Conservation (phyloP, 2,329 filamentous ascomycete genomes). For the Niveomyces coronatus region DNA sequence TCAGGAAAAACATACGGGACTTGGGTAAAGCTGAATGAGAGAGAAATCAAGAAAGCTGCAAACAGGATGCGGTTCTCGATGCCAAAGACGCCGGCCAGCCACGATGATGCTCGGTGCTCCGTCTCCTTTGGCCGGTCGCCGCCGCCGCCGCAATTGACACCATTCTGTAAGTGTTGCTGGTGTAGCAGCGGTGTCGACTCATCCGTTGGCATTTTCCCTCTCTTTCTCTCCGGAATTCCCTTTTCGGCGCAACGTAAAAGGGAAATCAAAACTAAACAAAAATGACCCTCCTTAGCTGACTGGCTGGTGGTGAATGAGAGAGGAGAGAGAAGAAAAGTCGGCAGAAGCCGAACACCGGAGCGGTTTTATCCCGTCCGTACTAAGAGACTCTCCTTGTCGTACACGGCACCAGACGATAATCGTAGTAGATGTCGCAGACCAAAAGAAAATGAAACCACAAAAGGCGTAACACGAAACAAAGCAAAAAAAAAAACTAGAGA, state of each 20-base stretch:
- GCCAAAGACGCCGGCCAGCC: slow-evolving; percentile 14
- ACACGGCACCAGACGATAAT: too few relatives aligned
- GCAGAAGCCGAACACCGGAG: too few relatives aligned
- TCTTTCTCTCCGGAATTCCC: neutral
- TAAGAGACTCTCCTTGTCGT: too few relatives aligned
- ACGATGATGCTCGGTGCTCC: slow-evolving; percentile 7
- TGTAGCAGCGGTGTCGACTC: slow-evolving; percentile 6
- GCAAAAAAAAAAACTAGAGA: too few relatives aligned
- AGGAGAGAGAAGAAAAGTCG: too few relatives aligned
- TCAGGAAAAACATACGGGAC: slow-evolving; percentile 30
- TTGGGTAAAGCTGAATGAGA: slow-evolving; percentile 39
- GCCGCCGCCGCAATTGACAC: neutral
- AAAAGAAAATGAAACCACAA: too few relatives aligned
- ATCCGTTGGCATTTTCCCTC: slow-evolving; percentile 3
- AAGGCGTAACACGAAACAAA: too few relatives aligned
- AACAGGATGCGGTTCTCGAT: slow-evolving; percentile 41
- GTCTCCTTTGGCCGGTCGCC: neutral
- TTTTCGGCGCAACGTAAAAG: neutral
- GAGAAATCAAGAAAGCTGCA: slow-evolving; percentile 48
- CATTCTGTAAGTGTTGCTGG: neutral
- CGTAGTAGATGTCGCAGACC: too few relatives aligned
- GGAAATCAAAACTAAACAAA: neutral
- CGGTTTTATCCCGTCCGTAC: too few relatives aligned
- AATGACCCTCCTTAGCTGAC: too few relatives aligned
- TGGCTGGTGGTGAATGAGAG: too few relatives aligned